Evolutionary conservation across 176 grass and related monocot genomes (phyloP).

Genomic region (Saccharum spontaneum): DNA sequence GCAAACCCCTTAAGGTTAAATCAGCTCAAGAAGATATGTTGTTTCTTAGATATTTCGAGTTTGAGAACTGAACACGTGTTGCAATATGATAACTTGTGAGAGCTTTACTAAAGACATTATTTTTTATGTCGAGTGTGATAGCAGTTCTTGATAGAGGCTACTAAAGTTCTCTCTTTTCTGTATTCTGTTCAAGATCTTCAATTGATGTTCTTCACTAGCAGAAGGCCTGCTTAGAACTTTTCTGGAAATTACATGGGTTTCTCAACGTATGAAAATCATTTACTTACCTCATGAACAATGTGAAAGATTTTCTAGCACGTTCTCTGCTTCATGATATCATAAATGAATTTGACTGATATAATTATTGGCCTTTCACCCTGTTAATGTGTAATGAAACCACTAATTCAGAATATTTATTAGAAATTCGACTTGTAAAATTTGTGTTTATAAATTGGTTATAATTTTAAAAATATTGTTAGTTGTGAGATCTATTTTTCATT

Average conservation of each 20-base stretch:
- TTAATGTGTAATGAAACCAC: not conserved
- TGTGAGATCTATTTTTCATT: slow-evolving; percentile 30
- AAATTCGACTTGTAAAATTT: not conserved
- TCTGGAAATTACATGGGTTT: not conserved
- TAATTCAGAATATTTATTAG: slow-evolving; percentile 22
- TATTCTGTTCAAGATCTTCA: slow-evolving; percentile 6
- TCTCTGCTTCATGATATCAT: not conserved
- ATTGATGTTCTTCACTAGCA: not conserved
- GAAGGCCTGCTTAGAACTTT: not conserved
- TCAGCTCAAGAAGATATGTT: not conserved
- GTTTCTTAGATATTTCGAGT: not conserved
- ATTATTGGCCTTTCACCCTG: not conserved
- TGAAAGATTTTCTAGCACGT: not conserved
- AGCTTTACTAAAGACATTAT: slow-evolving; percentile 2
- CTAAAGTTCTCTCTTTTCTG: not conserved
- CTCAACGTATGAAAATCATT: not conserved
- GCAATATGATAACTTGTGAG: not conserved
- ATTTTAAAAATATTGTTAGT: slow-evolving; percentile 7
- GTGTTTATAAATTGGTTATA: slow-evolving; percentile 13
- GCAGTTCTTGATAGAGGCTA: not conserved
- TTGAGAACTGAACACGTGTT: slow-evolving; percentile 3
- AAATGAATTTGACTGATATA: slow-evolving; percentile 20
- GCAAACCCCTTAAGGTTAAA: slow-evolving; percentile 9
- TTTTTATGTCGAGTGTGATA: slow-evolving; percentile 17
- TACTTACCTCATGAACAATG: not conserved